These are phyloP conservation scores for Mycosarcoma maydis DNA, from an alignment of 1,284 basidiomycete species.

Conservation along the genomic window DNA sequence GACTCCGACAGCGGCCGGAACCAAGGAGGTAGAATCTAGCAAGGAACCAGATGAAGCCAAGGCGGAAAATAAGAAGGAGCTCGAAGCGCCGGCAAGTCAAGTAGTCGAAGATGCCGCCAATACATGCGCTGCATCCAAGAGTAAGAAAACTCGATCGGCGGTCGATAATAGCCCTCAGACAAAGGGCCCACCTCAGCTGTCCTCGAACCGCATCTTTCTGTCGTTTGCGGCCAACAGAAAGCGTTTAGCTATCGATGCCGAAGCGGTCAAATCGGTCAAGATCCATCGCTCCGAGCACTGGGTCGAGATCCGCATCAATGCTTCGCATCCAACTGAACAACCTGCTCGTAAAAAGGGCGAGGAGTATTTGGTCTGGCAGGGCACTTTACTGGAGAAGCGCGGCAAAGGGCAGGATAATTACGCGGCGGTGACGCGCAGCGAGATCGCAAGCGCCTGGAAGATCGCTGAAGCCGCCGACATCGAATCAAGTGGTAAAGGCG, in stretches of 20 bases:
- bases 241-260: conserved; percentile 86
- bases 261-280: conserved; percentile 81
- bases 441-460: conserved; percentile 41
- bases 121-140: not conserved
- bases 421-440: conserved; percentile 26
- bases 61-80: not conserved
- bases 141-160: not conserved
- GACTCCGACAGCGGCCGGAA: not conserved
- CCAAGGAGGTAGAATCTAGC: not conserved
- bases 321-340: conserved; percentile 5
- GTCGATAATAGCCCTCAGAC: not conserved
- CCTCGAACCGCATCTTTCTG: conserved; percentile 77
- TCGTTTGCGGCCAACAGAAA: conserved; percentile 88
- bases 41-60: not conserved
- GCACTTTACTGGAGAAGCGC: conserved; percentile 71
- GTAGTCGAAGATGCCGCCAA: not conserved
- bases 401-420: conserved; percentile 40
- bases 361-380: conserved; percentile 72
- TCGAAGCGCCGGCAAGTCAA: not conserved
- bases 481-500: not conserved
- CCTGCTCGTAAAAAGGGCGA: conserved; percentile 68
- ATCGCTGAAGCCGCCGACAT: not conserved
- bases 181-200: conserved; percentile 65
- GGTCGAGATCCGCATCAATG: conserved; percentile 78
- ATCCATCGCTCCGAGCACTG: conserved; percentile 83